Evolutionary conservation across 2,329 filamentous ascomycete species (phyloP).

Genomic region (Myriosclerotinia curreyana): DNA sequence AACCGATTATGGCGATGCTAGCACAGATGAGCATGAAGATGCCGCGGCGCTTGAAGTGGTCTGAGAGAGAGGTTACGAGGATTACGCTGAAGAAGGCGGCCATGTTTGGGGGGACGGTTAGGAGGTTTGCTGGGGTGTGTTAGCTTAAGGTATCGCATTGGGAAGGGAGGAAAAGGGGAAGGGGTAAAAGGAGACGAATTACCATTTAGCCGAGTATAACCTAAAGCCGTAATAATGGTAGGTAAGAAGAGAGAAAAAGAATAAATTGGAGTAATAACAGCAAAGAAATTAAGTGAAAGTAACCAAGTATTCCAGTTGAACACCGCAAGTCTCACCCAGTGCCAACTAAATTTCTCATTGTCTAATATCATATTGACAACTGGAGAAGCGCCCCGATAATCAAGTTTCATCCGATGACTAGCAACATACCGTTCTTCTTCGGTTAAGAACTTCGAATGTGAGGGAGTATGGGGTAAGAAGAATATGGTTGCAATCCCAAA

Average conservation of each 20-base stretch:
- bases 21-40: constrained; percentile 65
- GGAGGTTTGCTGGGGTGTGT: constrained; percentile 47
- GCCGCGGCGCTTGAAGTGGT: constrained; percentile 68
- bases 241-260: constrained; percentile 44
- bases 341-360: constrained; percentile 21
- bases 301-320: constrained; percentile 21
- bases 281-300: constrained; percentile 19
- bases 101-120: constrained; percentile 55
- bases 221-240: constrained; percentile 48
- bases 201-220: constrained; percentile 45
- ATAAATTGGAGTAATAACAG: constrained; percentile 37
- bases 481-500: constrained; percentile 13
- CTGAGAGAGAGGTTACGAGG: constrained; percentile 67
- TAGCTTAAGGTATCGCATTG: not conserved
- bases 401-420: constrained; percentile 19
- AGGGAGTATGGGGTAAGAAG: constrained; percentile 19
- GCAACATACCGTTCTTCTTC: constrained; percentile 15
- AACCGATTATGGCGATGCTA: constrained; percentile 69
- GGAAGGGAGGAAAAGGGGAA: not conserved
- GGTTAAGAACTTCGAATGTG: constrained; percentile 10
- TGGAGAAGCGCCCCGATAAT: constrained; percentile 10
- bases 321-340: constrained; percentile 20
- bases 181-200: not conserved
- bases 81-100: constrained; percentile 66
- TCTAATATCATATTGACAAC: constrained; percentile 4